These are phyloP conservation scores for Backusella mclennaniae DNA, from an alignment of 192 early-diverging fungal species.

Conservation along the genomic window DNA sequence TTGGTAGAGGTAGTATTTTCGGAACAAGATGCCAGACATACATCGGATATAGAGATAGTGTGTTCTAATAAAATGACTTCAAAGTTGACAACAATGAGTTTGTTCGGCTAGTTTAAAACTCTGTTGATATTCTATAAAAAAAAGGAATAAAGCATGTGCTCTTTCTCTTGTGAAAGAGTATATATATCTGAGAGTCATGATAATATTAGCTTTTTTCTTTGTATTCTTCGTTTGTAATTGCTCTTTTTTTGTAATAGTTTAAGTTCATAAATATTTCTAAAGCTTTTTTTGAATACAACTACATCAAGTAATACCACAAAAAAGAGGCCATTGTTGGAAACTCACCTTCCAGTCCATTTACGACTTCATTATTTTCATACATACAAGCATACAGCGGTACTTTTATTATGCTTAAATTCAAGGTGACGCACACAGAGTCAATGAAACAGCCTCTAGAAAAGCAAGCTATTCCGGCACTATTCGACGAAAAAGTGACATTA, in stretches of 20 bases:
- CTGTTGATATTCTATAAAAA: neutral
- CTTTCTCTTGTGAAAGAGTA: neutral
- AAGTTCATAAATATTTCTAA: neutral
- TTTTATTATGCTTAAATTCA: neutral
- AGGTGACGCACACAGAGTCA: neutral
- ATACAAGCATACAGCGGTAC: neutral
- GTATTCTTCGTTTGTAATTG: neutral
- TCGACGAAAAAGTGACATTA: slow-evolving; percentile 43
- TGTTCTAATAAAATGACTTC: neutral
- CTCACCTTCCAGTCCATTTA: neutral
- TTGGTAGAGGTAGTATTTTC: neutral
- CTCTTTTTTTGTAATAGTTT: neutral
- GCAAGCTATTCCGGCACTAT: slow-evolving; percentile 7
- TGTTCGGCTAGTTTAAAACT: neutral
- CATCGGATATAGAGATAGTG: neutral
- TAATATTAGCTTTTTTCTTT: neutral
- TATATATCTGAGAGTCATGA: neutral
- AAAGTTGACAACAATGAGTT: neutral
- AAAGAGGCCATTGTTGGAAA: neutral
- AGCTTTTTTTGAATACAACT: neutral
- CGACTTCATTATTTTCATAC: neutral
- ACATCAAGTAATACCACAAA: neutral
- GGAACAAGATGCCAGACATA: neutral
- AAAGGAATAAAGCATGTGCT: neutral
- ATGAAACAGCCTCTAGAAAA: neutral